Evolutionary conservation across 2,329 filamentous ascomycete genomes (phyloP), one percentile per base, ranked within the genome.

Genomic region (Diaporthe longicolla): DNA sequence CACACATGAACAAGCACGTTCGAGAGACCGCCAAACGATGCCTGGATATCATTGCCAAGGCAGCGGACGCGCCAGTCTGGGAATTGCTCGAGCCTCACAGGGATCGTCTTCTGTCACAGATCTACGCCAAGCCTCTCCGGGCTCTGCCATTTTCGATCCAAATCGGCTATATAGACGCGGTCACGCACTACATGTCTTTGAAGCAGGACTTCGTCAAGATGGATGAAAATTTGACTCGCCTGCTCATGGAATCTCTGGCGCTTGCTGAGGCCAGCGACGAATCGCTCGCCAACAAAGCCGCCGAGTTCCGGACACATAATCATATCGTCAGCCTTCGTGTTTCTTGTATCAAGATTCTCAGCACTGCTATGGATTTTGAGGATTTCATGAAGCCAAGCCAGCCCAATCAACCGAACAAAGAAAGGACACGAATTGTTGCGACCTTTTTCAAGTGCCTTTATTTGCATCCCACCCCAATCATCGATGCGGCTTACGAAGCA

Each of bases 371-470:
- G 90, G 90, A 92, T 57, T 97, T 98, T 80, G 94, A 96, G 7
- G 96, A 98, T 45, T 98, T 98, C 81, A 93, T 93, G 75, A 95
- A 94, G 71, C 92, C 90, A 1, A 70, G 52, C 8, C 75, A 76
- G 71, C 75, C 70, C 40, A 73, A 73, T 29, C 89, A 91, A 50
- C 91, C 91, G 63, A 93, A 93, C 77, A 85, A 89, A 0, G 92
- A 90, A 0, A 86, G 92, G 69, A 88, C 86, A 1, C 91, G 91
- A 80, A 97, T 98, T 63, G 95, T 99, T 24, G 92, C 94, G 0
- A 95, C 98, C 1, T 99, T 99, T 85, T 99, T 99, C 89, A 98
- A 98, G 81, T 97, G 94, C 50, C 87, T 99, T 1, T 99, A 99
- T 82, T 96, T 95, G 0, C 95, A 97, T 80, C 97, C 95, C 4